phyloP scores from a whole-genome alignment of 306 rosid genomes.

The Citrullus amarus region DNA sequence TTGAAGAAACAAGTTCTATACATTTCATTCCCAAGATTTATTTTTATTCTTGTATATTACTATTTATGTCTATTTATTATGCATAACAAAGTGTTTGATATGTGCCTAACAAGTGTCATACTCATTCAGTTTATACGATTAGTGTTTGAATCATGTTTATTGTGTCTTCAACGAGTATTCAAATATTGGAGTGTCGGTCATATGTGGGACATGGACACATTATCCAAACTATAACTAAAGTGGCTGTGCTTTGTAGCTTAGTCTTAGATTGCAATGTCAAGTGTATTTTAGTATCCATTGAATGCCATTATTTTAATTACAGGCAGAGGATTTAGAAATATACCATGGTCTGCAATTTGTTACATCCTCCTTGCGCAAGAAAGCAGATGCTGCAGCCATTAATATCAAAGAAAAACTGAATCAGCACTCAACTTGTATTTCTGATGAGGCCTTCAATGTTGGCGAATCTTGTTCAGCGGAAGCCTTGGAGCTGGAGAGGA shows the following conservation, averaged over 20 bases:
- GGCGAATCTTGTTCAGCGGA: constrained; percentile 17
- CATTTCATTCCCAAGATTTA: background rate
- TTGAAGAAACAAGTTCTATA: background rate
- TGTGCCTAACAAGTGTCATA: background rate
- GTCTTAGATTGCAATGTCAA: background rate
- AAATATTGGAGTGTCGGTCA: background rate
- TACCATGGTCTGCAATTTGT: constrained; percentile 48
- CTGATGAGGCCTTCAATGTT: constrained; percentile 18
- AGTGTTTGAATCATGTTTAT: background rate
- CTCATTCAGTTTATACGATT: background rate
- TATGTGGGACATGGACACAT: background rate
- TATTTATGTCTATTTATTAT: background rate
- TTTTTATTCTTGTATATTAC: background rate
- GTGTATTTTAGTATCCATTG: background rate
- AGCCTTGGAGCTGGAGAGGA: constrained; percentile 20
- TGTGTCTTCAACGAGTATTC: background rate
- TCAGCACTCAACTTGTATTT: constrained; percentile 30
- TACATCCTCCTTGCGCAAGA: constrained; percentile 71
- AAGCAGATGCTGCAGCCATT: constrained; percentile 35
- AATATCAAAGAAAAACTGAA: constrained; percentile 30
- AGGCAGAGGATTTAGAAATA: constrained; percentile 61
- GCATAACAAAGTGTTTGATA: background rate
- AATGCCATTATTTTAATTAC: constrained; percentile 19
- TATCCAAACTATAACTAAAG: background rate
- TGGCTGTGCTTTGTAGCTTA: background rate